These are phyloP conservation scores for Pseudovirgaria hyperparasitica DNA, from an alignment of 2,329 filamentous ascomycete genomes.

Conservation along the genomic window DNA sequence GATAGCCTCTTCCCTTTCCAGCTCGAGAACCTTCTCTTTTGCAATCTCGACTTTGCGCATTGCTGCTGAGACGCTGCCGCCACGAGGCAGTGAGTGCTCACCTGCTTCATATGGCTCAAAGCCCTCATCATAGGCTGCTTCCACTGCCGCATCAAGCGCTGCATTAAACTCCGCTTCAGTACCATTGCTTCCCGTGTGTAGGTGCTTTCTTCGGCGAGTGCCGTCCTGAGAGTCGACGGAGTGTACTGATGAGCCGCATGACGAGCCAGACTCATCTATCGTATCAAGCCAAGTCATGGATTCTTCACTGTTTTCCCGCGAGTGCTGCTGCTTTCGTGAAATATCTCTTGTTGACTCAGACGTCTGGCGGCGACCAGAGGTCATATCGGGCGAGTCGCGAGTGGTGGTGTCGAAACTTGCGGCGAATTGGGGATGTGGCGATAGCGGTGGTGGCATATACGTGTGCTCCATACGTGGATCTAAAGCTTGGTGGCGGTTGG, in stretches of 20 bases:
- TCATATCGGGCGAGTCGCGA: too few relatives aligned
- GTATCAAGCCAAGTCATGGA: conserved; percentile 90
- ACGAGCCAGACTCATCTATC: conserved; percentile 79
- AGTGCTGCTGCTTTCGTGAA: conserved; percentile 10
- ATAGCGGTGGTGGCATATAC: conserved; percentile 60
- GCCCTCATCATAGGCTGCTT: conserved; percentile 88
- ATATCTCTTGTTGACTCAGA: not conserved
- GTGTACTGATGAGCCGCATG: conserved; percentile 60
- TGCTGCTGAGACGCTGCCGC: conserved; percentile 21
- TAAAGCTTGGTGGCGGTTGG: conserved; percentile 20
- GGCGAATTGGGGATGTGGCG: conserved; percentile 40
- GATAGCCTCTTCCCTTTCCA: conserved; percentile 55
- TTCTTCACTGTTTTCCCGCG: conserved; percentile 56
- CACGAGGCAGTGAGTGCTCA: conserved; percentile 28
- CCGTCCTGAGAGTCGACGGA: conserved; percentile 71
- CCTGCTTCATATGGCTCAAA: conserved; percentile 57
- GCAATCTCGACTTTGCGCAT: conserved; percentile 57
- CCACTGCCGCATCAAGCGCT: conserved; percentile 86
- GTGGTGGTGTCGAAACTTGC: too few relatives aligned
- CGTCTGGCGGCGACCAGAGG: too few relatives aligned
- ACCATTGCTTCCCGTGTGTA: conserved; percentile 53
- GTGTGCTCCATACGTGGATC: conserved; percentile 41
- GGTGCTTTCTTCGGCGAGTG: conserved; percentile 54
- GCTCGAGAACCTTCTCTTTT: conserved; percentile 62
- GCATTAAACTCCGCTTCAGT: conserved; percentile 90